A percentile compares a stretch with the other conserved stretches of the same genome.
These are phyloP conservation scores for Cantharellus anzutake DNA, from an alignment of 768 basidiomycete species.

Conservation along the genomic window DNA sequence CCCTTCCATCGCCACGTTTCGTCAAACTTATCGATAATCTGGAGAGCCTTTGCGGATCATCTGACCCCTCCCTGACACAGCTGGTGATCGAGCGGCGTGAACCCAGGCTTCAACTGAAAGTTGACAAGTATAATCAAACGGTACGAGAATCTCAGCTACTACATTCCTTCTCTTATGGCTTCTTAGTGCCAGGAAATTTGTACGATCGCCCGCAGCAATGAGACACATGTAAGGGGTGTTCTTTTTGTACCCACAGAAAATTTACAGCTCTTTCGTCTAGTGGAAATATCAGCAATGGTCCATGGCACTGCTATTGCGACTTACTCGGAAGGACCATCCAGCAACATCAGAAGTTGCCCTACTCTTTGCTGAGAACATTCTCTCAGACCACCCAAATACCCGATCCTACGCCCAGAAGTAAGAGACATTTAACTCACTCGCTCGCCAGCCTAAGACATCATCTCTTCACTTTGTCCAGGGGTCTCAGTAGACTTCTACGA, in stretches of 20 bases:
- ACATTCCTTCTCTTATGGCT: too few relatives aligned
- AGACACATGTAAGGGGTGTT: too few relatives aligned
- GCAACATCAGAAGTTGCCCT: conserved; percentile 33
- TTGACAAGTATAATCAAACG: neutral
- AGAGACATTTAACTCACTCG: neutral
- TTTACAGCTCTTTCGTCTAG: conserved; percentile 20
- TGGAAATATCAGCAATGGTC: conserved; percentile 73
- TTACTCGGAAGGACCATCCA: conserved; percentile 43
- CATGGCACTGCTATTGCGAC: conserved; percentile 34
- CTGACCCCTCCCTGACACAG: conserved; percentile 8
- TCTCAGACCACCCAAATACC: conserved; percentile 54
- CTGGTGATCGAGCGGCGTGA: neutral
- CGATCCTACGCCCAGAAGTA: conserved; percentile 47
- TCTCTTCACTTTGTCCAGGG: conserved; percentile 22
- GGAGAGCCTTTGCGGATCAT: neutral
- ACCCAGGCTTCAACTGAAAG: neutral
- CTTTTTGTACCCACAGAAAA: too few relatives aligned
- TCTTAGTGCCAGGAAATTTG: too few relatives aligned
- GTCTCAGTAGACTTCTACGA: conserved; percentile 41
- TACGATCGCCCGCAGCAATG: too few relatives aligned
- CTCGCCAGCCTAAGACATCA: neutral
- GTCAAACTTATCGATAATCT: neutral
- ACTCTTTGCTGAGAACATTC: conserved; percentile 45
- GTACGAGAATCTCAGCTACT: neutral
- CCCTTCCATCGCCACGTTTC: too few relatives aligned